Base-by-base conservation (phyloP, 805 yeast genomes). In the Starmera amethionina region DNA sequence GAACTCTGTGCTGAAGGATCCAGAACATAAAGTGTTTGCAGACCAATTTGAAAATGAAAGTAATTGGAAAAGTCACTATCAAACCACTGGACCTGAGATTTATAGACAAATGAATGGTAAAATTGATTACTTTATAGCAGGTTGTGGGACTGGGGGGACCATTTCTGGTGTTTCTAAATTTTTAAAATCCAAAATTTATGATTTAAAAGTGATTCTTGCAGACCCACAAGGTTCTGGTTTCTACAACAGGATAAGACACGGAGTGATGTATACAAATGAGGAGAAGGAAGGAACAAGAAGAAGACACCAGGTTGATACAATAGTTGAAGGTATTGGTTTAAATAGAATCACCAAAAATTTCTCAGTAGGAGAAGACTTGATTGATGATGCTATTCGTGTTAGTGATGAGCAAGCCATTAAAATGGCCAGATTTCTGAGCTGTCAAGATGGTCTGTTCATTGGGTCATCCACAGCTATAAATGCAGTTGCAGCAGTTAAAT, bases 61-160 rank as follows among this genome's bases (percentile, higher is more conserved):
- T 44, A 90, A 90, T 56, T 90, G 97, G 97, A 66, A 71, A 45
- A 71, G 79, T 3, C 98, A 90, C 58, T 88, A 77, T 59, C 58
- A 59, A 13, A 73, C 88, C 2, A 90, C 98, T 0, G 97, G 95
- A 0, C 97, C 97, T 1, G 98, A 90, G 54, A 85, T 90, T n/a
- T 82, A 73, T 67, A 46, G 60, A 16, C 97, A 93, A 56, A 69
- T 81, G 65, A 64, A 72, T 9, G 78, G 79, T 12, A 46, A 64
- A 2, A 52, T 90, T 8, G 94, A 87, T 56, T 79, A 70, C 37
- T 88, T 90, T 57, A 78, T 93, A 34, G 74, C 90, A 2, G 97
- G 97, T 0, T 84, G 95, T 30, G 98, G 98, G 10, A 90, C 98
- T 0, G 98, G 93, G 39, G 98, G 98, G 42, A 93, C 98, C 2